Percentiles rank a stretch among this genome's conserved stretches.
These are phyloP conservation scores for Dendrobium huoshanense DNA, from an alignment of 106 monocot species.

Conservation along the genomic window DNA sequence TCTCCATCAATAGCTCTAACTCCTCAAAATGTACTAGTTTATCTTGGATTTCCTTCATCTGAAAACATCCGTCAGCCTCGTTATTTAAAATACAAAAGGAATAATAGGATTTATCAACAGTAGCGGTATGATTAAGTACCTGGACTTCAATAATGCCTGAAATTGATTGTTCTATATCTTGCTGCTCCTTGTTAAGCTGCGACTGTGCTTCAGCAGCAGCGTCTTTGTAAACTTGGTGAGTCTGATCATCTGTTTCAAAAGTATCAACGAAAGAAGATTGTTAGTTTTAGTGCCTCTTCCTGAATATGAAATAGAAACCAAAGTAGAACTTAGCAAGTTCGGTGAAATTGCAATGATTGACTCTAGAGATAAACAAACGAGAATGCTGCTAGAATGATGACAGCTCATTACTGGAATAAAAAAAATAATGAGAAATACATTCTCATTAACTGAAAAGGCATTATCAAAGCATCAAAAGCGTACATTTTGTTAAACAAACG, in stretches of 20 bases:
- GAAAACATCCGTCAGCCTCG: neutral
- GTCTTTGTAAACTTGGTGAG: constrained; percentile 21
- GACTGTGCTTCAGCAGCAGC: constrained; percentile 30
- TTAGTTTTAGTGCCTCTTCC: neutral
- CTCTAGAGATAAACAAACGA: neutral
- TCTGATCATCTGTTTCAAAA: constrained; percentile 14
- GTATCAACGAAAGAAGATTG: constrained; percentile 9
- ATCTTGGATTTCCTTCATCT: constrained; percentile 89
- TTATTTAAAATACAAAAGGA: neutral
- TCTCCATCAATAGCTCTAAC: constrained; percentile 64
- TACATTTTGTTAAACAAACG: neutral
- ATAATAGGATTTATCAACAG: neutral
- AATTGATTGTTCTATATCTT: constrained; percentile 54
- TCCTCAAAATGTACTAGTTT: constrained; percentile 64
- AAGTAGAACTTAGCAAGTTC: neutral
- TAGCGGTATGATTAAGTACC: constrained; percentile 19
- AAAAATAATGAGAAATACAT: neutral
- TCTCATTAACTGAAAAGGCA: neutral
- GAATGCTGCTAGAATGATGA: neutral
- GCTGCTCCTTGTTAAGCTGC: constrained; percentile 57
- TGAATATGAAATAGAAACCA: neutral
- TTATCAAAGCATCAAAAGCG: neutral
- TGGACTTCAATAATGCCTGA: constrained; percentile 62
- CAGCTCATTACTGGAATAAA: neutral
- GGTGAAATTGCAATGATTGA: neutral